Conservation (phyloP, 805 yeast species). For the Wickerhamomyces alni region DNA sequence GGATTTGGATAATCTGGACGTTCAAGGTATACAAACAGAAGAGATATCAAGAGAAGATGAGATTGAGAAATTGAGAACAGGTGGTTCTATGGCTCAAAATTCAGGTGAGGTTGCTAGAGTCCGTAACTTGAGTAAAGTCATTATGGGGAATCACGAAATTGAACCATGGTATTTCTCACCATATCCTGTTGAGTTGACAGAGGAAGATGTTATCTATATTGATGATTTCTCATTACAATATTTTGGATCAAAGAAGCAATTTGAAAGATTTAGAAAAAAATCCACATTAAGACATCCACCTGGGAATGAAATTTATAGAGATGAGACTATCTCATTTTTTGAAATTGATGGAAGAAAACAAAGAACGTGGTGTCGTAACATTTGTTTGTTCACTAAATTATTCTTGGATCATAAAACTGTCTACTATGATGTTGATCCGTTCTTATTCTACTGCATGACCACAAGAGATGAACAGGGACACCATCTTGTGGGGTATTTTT, state of each 20-base stretch:
- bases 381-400: constrained; percentile 83
- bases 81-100: constrained; percentile 97
- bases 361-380: constrained; percentile 94
- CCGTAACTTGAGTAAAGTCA: constrained; percentile 70
- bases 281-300: constrained; percentile 95
- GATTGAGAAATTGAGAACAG: constrained; percentile 81
- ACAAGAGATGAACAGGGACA: constrained; percentile 85
- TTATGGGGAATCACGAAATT: constrained; percentile 84
- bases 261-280: constrained; percentile 84
- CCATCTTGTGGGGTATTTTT: constrained; percentile 93
- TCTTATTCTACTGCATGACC: constrained; percentile 93
- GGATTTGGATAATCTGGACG: constrained; percentile 81
- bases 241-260: constrained; percentile 85
- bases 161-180: constrained; percentile 99
- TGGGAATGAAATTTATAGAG: constrained; percentile 95
- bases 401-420: constrained; percentile 94
- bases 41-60: constrained; percentile 85
- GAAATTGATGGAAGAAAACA: constrained; percentile 97
- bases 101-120: constrained; percentile 84
- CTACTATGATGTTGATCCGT: constrained; percentile 97
- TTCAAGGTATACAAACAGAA: constrained; percentile 70
- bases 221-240: constrained; percentile 89
- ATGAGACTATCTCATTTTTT: constrained; percentile 87
- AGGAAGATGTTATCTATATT: constrained; percentile 82
- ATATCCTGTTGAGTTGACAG: constrained; percentile 91